These are phyloP conservation scores for Vanilla planifolia DNA, from an alignment of 106 monocot species.

Conservation along the genomic window DNA sequence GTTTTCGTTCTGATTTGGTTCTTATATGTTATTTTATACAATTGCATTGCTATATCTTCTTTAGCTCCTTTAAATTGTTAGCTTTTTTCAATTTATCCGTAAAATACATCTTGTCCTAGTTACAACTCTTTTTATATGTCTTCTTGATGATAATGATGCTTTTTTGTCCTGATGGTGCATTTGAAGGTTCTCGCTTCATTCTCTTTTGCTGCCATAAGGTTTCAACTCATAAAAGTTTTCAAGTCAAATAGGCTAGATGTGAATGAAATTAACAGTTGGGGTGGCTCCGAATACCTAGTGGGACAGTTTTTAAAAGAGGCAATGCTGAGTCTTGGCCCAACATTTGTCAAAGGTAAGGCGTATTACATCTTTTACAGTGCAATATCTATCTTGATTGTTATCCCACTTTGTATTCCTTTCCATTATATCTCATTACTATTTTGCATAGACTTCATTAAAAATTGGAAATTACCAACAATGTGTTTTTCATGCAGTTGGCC, in stretches of 20 bases:
- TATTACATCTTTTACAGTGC: background rate
- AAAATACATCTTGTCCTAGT: no score
- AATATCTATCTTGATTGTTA: background rate
- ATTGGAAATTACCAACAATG: slow-evolving; percentile 7
- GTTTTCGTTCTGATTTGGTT: no score
- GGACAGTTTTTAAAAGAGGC: slow-evolving; percentile 76
- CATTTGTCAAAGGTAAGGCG: slow-evolving; percentile 88
- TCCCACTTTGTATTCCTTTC: background rate
- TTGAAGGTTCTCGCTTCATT: slow-evolving; percentile 65
- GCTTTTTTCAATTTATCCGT: no score
- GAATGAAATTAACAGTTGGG: slow-evolving; percentile 8
- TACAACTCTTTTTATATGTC: no score
- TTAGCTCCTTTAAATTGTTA: background rate
- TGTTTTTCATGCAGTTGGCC: slow-evolving; percentile 67
- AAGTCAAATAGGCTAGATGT: slow-evolving; percentile 18
- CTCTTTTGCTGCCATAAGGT: slow-evolving; percentile 44
- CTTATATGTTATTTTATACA: no score
- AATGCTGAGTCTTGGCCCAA: slow-evolving; percentile 81
- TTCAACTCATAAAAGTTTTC: slow-evolving; percentile 35
- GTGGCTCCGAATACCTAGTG: slow-evolving; percentile 34
- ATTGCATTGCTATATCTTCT: background rate
- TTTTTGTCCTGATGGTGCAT: slow-evolving; percentile 1
- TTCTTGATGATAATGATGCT: background rate
- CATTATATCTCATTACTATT: background rate
- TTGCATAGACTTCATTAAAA: slow-evolving; percentile 8